phyloP scores from a whole-genome alignment of 768 basidiomycete species.

The Lactarius hatsudake region DNA sequence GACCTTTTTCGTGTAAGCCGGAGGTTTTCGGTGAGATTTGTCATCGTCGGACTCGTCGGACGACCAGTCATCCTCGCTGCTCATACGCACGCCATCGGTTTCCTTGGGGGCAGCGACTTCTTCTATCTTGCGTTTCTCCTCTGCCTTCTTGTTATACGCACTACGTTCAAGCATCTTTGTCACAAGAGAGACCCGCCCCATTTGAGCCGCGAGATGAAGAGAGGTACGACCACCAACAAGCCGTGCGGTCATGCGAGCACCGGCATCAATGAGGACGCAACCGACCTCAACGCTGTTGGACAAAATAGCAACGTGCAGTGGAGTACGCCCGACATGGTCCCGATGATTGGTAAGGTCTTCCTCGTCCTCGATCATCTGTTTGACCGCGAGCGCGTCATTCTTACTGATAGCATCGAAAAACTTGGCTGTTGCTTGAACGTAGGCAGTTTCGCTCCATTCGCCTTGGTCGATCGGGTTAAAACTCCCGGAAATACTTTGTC shows the following conservation, averaged over 20 bases:
- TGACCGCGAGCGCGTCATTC: constrained; percentile 42
- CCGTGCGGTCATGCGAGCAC: constrained; percentile 53
- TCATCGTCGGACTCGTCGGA: constrained; percentile 20
- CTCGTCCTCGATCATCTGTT: constrained; percentile 41
- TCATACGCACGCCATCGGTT: constrained; percentile 26
- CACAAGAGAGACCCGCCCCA: constrained; percentile 42
- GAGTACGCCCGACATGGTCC: constrained; percentile 60
- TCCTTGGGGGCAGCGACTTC: constrained; percentile 13
- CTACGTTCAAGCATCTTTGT: constrained; percentile 53
- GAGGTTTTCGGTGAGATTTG: constrained; percentile 26
- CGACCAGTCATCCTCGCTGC: constrained; percentile 28
- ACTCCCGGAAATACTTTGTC: constrained; percentile 58
- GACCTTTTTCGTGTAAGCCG: constrained; percentile 31
- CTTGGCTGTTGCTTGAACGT: constrained; percentile 51
- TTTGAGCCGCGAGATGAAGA: constrained; percentile 56
- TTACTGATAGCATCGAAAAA: constrained; percentile 54
- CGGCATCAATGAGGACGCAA: constrained; percentile 50
- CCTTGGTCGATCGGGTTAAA: constrained; percentile 67
- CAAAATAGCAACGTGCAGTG: constrained; percentile 57
- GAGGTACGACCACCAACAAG: constrained; percentile 55
- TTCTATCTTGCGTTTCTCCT: constrained; percentile 28
- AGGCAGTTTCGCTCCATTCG: constrained; percentile 63
- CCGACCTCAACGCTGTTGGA: constrained; percentile 46
- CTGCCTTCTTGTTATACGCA: constrained; percentile 34
- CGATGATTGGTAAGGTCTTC: constrained; percentile 48